phyloP scores from a whole-genome alignment of 192 early-diverging fungal species.

The Phycomyces nitens region DNA sequence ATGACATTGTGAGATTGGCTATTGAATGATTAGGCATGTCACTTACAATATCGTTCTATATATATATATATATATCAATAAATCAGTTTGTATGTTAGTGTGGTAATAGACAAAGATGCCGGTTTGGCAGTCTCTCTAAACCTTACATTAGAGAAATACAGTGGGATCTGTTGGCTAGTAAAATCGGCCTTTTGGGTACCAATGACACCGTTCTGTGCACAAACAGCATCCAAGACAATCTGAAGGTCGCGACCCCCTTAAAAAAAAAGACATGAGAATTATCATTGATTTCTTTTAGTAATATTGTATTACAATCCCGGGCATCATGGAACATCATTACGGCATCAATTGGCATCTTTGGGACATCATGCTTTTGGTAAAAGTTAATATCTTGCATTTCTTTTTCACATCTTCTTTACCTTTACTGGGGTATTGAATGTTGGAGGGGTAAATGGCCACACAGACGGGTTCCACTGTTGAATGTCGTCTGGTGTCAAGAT shows the following conservation, averaged over 20 bases:
- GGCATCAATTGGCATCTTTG: constrained; percentile 55
- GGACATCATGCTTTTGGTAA: constrained; percentile 26
- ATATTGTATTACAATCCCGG: constrained; percentile 54
- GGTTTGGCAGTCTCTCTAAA: no score
- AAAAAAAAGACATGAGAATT: not conserved
- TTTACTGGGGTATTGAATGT: constrained; percentile 17
- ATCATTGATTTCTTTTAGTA: not conserved
- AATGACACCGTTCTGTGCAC: constrained; percentile 52
- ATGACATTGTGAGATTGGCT: not conserved
- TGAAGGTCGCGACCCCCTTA: constrained; percentile 82
- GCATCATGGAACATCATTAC: constrained; percentile 88
- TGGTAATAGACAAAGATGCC: not conserved
- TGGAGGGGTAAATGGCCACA: constrained; percentile 63
- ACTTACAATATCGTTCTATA: constrained; percentile 30
- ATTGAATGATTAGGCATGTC: no score
- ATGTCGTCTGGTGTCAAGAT: constrained; percentile 68
- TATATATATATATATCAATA: constrained; percentile 27
- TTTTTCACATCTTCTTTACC: not conserved
- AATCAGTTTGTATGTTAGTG: not conserved
- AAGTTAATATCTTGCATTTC: no score
- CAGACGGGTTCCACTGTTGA: constrained; percentile 52
- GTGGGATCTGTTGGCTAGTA: constrained; percentile 52
- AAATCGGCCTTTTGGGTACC: constrained; percentile 48
- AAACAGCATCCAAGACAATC: constrained; percentile 69
- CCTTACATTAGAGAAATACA: constrained; percentile 77